Base-by-base conservation (phyloP, 1,139 yeast species). In the Scheffersomyces illinoinensis region DNA sequence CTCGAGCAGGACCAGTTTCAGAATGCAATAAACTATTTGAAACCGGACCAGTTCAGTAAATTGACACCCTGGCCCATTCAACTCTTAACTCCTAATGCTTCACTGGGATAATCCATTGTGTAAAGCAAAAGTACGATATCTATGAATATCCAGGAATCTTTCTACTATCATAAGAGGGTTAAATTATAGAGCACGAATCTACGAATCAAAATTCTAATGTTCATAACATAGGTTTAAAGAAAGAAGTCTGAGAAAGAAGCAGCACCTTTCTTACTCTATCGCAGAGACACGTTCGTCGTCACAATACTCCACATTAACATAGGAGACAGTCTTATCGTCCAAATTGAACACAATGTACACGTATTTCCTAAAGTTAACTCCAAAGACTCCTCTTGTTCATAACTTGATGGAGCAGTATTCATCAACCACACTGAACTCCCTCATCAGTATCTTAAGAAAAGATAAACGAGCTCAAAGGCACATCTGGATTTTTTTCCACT, bases 291-390 rank as follows among this genome's bases (percentile, higher is more conserved):
- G 63, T 60, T 64, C 70, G 39, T 67, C 70, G 53, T 69, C 64
- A 56, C 75, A 69, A 62, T 74, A 74, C 50, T 69, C 71, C 56
- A 72, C 71, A 62, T 77, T 82, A 7, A 82, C 83, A 60, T 79
- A 61, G 1, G 79, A 73, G 19, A 78, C 71, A 43, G 71, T 70
- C 59, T 74, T 68, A 57, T 74, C 77, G 26, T 78, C 83, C 62
- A 78, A 71, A 65, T 79, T 71, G 63, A 76, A 77, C 18, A 78
- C 78, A 6, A 76, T 63, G 65, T 79, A 79, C 52, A 73, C 71
- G 52, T 71, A 69, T 62, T 82, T 75, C 63, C 79, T 71, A 64
- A 79, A 77, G 66, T 76, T 74, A 62, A 73, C 77, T 4, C 81
- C 81, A 57, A 77, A 66, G 46, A 75, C 67, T 8, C 62, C 58